Evolutionary conservation across 805 yeast genomes (phyloP).

Genomic region (Kluyveromyces nonfermentans): DNA sequence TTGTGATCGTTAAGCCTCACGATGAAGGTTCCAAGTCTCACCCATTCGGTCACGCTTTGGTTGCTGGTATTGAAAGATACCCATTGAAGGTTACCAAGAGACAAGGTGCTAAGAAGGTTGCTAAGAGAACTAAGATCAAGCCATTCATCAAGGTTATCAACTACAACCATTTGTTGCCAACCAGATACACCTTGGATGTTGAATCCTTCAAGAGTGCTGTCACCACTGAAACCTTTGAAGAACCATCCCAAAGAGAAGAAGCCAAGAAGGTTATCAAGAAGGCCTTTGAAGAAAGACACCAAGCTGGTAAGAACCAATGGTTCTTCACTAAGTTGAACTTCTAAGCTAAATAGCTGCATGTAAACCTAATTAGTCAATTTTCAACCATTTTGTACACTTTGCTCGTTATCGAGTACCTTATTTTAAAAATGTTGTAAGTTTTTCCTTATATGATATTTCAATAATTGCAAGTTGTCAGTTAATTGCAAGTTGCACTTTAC

Average conservation of each 20-base stretch:
- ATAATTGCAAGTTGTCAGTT: too few species aligned
- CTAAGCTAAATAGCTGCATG: conserved; percentile 34
- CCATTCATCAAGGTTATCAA: conserved; percentile 97
- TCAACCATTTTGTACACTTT: conserved; percentile 4
- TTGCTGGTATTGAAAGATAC: conserved; percentile 98
- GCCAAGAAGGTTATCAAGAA: conserved; percentile 98
- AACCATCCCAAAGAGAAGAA: conserved; percentile 97
- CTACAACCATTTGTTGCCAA: conserved; percentile 99
- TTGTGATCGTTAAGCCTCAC: conserved; percentile 95
- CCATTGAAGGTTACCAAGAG: conserved; percentile 94
- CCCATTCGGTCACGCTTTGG: conserved; percentile 99
- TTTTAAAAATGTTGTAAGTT: neutral
- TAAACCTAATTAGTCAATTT: conserved; percentile 5
- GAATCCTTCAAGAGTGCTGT: conserved; percentile 89
- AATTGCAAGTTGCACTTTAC: too few species aligned
- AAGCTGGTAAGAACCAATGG: conserved; percentile 99
- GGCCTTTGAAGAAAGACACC: conserved; percentile 99
- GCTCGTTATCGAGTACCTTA: too few species aligned
- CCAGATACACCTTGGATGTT: conserved; percentile 97
- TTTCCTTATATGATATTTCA: too few species aligned
- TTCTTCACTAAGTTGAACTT: conserved; percentile 96
- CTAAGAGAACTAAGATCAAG: conserved; percentile 96
- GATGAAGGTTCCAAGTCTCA: conserved; percentile 98
- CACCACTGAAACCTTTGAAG: conserved; percentile 87
- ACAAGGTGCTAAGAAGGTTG: conserved; percentile 92